Conservation (phyloP, 495 filamentous ascomycete species). For the Delitschia confertaspora region DNA sequence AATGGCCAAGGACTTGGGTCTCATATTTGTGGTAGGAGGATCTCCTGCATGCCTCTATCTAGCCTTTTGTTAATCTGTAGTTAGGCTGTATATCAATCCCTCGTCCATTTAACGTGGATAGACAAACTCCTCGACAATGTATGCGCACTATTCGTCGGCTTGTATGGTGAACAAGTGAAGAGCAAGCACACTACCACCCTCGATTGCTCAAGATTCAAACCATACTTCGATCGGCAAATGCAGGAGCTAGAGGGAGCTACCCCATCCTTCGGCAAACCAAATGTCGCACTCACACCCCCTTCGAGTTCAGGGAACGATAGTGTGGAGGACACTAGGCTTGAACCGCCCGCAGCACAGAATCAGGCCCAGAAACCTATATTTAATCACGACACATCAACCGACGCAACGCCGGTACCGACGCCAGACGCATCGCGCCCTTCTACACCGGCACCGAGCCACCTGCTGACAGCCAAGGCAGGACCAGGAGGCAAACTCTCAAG, state of each 20-base stretch:
- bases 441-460: conserved; percentile 55
- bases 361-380: conserved; percentile 31
- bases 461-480: conserved; percentile 62
- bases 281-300: conserved; percentile 33
- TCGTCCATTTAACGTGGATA: conserved; percentile 92
- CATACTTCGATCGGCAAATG: conserved; percentile 90
- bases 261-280: conserved; percentile 36
- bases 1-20: conserved; percentile 75
- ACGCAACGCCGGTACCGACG: conserved; percentile 57
- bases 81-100: conserved; percentile 92
- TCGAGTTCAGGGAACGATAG: conserved; percentile 33
- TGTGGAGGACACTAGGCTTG: conserved; percentile 41
- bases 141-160: conserved; percentile 73
- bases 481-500: conserved; percentile 69
- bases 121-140: conserved; percentile 95
- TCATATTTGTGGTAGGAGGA: conserved; percentile 88
- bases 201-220: conserved; percentile 69
- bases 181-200: conserved; percentile 67
- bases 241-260: conserved; percentile 72
- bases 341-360: conserved; percentile 48
- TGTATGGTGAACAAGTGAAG: conserved; percentile 81
- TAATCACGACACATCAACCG: conserved; percentile 43
- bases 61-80: conserved; percentile 17
- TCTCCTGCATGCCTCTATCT: conserved; percentile 11
- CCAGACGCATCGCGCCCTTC: conserved; percentile 71